Evolutionary conservation across 805 yeast genomes (phyloP).

Genomic region (Hanseniaspora lachancei): DNA sequence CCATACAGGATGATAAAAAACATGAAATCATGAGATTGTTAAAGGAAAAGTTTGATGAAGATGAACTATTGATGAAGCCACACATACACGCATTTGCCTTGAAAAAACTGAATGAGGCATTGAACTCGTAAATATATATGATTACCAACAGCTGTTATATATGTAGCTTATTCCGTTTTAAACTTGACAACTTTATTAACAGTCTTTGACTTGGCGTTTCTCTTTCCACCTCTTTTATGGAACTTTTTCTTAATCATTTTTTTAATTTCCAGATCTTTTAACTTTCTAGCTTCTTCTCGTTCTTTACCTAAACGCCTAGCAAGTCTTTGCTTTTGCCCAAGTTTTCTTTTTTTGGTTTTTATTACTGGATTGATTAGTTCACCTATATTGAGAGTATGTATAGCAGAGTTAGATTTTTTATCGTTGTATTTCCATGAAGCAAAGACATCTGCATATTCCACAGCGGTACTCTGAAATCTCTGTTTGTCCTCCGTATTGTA

Average conservation of each 20-base stretch:
- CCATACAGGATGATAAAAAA: neutral
- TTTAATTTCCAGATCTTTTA: constrained; percentile 19
- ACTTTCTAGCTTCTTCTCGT: constrained; percentile 20
- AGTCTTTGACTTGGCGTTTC: constrained; percentile 21
- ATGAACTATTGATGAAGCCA: neutral
- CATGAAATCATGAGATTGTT: neutral
- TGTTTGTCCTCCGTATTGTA: neutral
- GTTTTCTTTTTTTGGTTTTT: constrained; percentile 19
- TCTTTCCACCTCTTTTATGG: constrained; percentile 29
- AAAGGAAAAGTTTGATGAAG: neutral
- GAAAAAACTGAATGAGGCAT: neutral
- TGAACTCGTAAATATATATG: neutral
- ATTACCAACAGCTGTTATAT: neutral
- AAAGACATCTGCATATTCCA: constrained; percentile 1
- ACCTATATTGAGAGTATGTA: constrained; percentile 16
- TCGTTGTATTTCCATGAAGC: neutral
- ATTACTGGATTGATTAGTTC: constrained; percentile 13
- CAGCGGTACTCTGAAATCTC: neutral
- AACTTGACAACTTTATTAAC: constrained; percentile 6
- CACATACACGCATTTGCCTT: neutral
- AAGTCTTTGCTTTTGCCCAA: constrained; percentile 25
- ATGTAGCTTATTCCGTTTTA: constrained; percentile 2
- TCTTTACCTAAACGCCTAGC: constrained; percentile 21
- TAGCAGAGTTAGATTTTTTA: constrained; percentile 14
- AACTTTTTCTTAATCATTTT: constrained; percentile 25